phyloP scores from a whole-genome alignment of 345 rosid genomes.

The Boechera stricta region DNA sequence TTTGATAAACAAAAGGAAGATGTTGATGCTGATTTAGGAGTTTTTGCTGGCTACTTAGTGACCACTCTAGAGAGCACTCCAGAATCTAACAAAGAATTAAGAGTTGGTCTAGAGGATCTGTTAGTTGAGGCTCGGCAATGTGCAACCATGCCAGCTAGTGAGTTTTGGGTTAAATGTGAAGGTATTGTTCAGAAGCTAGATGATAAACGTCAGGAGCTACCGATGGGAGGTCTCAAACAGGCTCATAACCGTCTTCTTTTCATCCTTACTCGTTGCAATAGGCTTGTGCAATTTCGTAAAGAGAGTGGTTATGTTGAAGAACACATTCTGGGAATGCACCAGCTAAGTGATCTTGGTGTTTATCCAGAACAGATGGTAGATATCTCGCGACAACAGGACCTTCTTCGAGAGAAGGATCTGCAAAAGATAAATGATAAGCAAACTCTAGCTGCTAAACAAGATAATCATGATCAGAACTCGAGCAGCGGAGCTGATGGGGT shows the following conservation, averaged over 20 bases:
- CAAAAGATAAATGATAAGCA: constrained; percentile 52
- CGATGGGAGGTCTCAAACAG: constrained; percentile 88
- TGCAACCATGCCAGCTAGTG: constrained; percentile 80
- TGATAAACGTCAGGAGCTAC: constrained; percentile 89
- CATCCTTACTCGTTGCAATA: constrained; percentile 88
- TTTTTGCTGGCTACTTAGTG: constrained; percentile 89
- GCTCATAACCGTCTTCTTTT: constrained; percentile 92
- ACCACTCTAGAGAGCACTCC: constrained; percentile 73
- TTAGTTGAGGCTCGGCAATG: constrained; percentile 76
- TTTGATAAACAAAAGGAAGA: constrained; percentile 92
- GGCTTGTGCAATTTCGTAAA: constrained; percentile 96
- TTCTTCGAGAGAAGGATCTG: constrained; percentile 47
- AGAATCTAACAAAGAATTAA: constrained; percentile 73
- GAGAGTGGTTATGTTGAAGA: constrained; percentile 86
- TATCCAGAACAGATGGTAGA: constrained; percentile 77
- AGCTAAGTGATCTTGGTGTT: constrained; percentile 91
- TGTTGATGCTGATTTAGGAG: constrained; percentile 84
- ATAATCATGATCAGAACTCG: constrained; percentile 47
- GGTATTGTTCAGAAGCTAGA: constrained; percentile 85
- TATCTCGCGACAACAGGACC: constrained; percentile 62
- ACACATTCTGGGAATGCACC: constrained; percentile 80
- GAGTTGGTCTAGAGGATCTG: constrained; percentile 79
- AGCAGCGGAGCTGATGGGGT: constrained; percentile 46
- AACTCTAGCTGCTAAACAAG: constrained; percentile 45
- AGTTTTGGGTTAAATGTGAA: constrained; percentile 92